Evolutionary conservation across 2,329 filamentous ascomycete species (phyloP), one percentile per base, ranked within the genome.

Genomic region (Talaromyces sp.): DNA sequence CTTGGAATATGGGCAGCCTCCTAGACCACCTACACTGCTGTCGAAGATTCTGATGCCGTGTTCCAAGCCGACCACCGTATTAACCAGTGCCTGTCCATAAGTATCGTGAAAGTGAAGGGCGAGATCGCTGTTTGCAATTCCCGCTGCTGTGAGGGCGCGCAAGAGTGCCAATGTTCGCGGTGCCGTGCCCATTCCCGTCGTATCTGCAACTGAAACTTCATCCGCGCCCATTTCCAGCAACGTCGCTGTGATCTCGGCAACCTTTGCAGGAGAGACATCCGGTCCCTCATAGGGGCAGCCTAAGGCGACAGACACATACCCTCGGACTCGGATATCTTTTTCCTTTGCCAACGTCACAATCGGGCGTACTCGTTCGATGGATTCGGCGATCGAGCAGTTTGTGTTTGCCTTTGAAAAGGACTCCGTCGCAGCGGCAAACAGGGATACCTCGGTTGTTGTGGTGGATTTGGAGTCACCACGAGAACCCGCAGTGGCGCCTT

Each of bases 71-170:
- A 88, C 83, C 11, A 88, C 78, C 0, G 83, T 83, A 63, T 88
- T 88, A 10, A 88, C 82, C 52, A 88, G 71, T 2, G 86, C 86
- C 69, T 87, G 84, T 1, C 85, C 86, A 66, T 87, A 88, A 0
- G 86, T 88, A 66, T 88, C 86, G 66, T 88, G 86, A 69, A 88
- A 88, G 69, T 88, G 86, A 61, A 88, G 74, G 1, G 85, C 86
- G 10, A 88, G 68, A 64, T 88, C 85, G 42, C 80, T 81, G 58
- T 79, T 82, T 58, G 83, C 80, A 57, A 88, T 82, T 0, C 86
- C 86, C 1, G 85, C 85, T 19, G 84, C 82, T 32, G 79, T 80
- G 57, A 88, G 72, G 2, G 84, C 82, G 63, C 83, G 79, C 54
- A 88, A 74, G 2, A 88, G 77, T 64, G 84, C 81, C 62, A 79